Evolutionary conservation across 495 filamentous ascomycete genomes (phyloP).

Genomic region (Lophiostoma macrostomum): DNA sequence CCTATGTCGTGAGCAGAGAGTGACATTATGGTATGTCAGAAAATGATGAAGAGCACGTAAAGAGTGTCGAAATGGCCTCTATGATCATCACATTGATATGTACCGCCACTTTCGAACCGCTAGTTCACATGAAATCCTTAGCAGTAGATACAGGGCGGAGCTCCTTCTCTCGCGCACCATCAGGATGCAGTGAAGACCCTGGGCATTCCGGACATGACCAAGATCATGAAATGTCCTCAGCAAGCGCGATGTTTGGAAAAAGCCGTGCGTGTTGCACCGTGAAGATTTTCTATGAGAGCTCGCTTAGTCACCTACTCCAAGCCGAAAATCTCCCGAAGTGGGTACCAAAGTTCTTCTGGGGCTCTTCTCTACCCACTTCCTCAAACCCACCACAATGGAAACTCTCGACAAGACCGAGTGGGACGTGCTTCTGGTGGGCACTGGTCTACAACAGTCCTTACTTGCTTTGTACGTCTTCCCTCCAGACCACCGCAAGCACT

Average conservation of each 20-base stretch:
- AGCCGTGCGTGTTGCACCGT: too few species aligned
- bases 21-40: not conserved
- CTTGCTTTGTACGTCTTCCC: conserved; percentile 75
- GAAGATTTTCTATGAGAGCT: too few species aligned
- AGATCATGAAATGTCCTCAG: conserved; percentile 36
- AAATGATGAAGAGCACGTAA: not conserved
- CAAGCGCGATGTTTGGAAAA: conserved; percentile 28
- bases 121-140: conserved; percentile 76
- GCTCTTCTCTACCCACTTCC: conserved; percentile 17
- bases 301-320: conserved; percentile 28
- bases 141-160: conserved; percentile 94
- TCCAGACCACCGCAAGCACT: conserved; percentile 26
- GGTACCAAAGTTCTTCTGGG: conserved; percentile 14
- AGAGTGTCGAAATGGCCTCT: not conserved
- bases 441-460: conserved; percentile 84
- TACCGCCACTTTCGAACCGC: conserved; percentile 64
- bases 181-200: conserved; percentile 69
- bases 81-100: conserved; percentile 24
- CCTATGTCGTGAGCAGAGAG: not conserved
- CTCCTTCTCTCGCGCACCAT: conserved; percentile 68
- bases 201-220: conserved; percentile 43
- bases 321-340: not conserved
- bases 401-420: conserved; percentile 74
- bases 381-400: conserved; percentile 59
- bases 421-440: conserved; percentile 91